A percentile compares a stretch with the other conserved stretches of the same genome.
Evolutionary conservation across 78 protist genomes (phyloP).

Genomic region (Planoprotostelium fungivorum): DNA sequence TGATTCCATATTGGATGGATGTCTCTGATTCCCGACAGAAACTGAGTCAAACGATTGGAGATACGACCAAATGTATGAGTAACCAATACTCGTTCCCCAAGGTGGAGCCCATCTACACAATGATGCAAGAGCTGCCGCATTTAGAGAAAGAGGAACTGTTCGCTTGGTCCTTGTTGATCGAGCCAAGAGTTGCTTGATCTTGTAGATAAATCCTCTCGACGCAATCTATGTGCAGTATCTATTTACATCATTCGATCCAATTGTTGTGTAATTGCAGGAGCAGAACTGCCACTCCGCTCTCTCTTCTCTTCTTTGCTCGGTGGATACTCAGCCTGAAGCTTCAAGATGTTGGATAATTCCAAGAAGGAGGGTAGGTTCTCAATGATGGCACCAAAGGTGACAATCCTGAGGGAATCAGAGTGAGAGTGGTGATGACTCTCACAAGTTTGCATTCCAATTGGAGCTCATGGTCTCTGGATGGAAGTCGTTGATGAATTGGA

Average conservation of each 20-base stretch:
- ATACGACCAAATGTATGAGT: background rate
- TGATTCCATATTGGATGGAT: background rate
- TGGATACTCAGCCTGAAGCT: background rate
- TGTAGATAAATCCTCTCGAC: too few relatives aligned
- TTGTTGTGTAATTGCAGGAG: too few relatives aligned
- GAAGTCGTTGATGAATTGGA: background rate
- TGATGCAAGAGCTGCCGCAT: background rate
- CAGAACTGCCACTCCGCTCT: too few relatives aligned
- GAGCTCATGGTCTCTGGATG: background rate
- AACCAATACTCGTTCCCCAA: background rate
- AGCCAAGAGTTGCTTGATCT: background rate
- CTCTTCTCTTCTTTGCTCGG: too few relatives aligned
- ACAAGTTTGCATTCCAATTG: background rate
- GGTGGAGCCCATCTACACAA: background rate
- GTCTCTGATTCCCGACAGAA: background rate
- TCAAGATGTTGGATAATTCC: background rate
- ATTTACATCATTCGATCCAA: too few relatives aligned
- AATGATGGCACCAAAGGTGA: background rate
- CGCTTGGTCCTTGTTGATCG: background rate
- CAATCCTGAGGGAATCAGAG: background rate
- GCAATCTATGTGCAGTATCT: too few relatives aligned
- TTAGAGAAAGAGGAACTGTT: background rate
- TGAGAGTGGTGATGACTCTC: background rate
- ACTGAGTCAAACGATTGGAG: background rate
- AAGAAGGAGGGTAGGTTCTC: background rate